Percentiles rank a stretch among this genome's conserved stretches.
phyloP scores from a whole-genome alignment of 2,329 filamentous ascomycete species.

The Scleromitrula shiraiana region DNA sequence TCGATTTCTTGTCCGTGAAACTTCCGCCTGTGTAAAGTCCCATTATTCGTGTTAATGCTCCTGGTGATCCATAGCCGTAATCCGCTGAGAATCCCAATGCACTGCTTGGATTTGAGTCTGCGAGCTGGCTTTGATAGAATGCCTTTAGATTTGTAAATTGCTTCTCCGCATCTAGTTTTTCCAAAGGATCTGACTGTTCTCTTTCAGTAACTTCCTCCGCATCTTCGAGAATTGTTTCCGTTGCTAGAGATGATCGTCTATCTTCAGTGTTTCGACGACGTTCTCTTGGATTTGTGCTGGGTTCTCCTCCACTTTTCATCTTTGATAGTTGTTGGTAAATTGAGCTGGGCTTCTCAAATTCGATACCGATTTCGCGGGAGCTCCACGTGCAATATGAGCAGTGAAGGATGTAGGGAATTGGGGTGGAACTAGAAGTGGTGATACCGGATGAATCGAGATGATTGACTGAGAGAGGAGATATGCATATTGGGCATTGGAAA shows the following conservation, averaged over 20 bases:
- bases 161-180: constrained; percentile 51
- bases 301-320: constrained; percentile 53
- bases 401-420: constrained; percentile 63
- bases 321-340: constrained; percentile 74
- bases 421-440: constrained; percentile 29
- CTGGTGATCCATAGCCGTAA: constrained; percentile 63
- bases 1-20: constrained; percentile 54
- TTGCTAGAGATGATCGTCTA: constrained; percentile 16
- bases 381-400: constrained; percentile 94
- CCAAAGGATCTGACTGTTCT: constrained; percentile 30
- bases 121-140: constrained; percentile 77
- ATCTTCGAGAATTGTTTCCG: constrained; percentile 22
- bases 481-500: constrained; percentile 88
- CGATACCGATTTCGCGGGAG: constrained; percentile 79
- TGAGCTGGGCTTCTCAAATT: constrained; percentile 82
- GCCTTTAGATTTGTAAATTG: constrained; percentile 66
- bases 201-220: constrained; percentile 30
- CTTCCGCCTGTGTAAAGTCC: constrained; percentile 69
- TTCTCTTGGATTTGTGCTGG: constrained; percentile 41
- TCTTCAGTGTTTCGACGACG: constrained; percentile 24
- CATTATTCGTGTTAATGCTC: constrained; percentile 82
- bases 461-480: constrained; percentile 68
- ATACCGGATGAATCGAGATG: constrained; percentile 47
- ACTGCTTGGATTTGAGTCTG: constrained; percentile 47
- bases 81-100: constrained; percentile 48